Evolutionary conservation across 1,284 basidiomycete genomes (phyloP).

Genomic region (Singerocomus inundabilis): DNA sequence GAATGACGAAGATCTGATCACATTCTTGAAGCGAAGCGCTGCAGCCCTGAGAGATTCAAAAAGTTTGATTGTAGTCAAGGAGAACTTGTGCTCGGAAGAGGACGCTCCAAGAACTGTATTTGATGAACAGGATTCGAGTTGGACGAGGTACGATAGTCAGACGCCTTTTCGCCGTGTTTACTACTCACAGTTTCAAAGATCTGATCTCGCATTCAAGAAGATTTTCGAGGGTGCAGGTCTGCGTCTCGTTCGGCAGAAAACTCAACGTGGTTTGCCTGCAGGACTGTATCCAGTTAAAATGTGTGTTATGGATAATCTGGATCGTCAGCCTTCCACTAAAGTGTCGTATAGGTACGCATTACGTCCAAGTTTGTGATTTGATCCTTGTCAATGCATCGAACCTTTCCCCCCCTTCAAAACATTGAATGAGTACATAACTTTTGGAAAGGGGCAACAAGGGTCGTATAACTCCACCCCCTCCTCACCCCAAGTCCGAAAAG

Average conservation of each 20-base stretch:
- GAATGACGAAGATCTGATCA: conserved; percentile 71
- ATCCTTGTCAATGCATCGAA: background rate
- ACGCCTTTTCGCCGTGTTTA: background rate
- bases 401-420: background rate
- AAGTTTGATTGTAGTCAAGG: conserved; percentile 83
- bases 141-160: conserved; percentile 61
- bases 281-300: conserved; percentile 84
- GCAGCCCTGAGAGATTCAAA: conserved; percentile 49
- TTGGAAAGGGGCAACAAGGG: background rate
- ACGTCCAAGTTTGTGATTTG: conserved; percentile 12
- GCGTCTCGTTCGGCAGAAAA: conserved; percentile 62
- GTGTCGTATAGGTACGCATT: conserved; percentile 55
- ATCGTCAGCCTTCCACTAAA: background rate
- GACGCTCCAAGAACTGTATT: conserved; percentile 65
- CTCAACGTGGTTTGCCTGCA: conserved; percentile 76
- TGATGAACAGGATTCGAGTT: conserved; percentile 84
- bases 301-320: conserved; percentile 44
- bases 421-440: background rate
- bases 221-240: conserved; percentile 73
- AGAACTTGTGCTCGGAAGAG: conserved; percentile 78
- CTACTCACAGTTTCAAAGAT: conserved; percentile 49
- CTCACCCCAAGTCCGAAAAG: background rate
- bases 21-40: conserved; percentile 67
- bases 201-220: conserved; percentile 78
- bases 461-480: background rate